Conservation (phyloP, 495 filamentous ascomycete species). For the Penicillium egyptiacum region DNA sequence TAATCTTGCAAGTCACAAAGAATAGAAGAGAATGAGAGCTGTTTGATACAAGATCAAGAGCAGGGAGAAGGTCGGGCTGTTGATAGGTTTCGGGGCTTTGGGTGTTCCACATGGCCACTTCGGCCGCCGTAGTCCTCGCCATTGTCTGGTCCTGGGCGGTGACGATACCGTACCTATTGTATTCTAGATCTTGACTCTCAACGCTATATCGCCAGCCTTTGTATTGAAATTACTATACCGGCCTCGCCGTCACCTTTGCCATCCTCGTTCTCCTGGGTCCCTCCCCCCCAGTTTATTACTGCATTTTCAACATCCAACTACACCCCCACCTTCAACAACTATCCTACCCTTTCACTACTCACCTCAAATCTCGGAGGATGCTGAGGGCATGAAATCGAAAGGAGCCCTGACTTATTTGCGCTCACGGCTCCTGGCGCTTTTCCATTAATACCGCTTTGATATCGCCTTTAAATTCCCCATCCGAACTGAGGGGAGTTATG, state of each 20-base stretch:
- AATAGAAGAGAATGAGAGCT: conserved; percentile 6
- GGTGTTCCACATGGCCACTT: conserved; percentile 27
- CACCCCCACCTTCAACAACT: conserved; percentile 15
- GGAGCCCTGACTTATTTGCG: conserved; percentile 50
- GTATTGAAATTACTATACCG: conserved; percentile 30
- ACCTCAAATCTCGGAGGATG: conserved; percentile 34
- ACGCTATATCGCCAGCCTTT: neutral
- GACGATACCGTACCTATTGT: conserved; percentile 24
- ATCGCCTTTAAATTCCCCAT: conserved; percentile 22
- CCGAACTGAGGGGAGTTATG: conserved; percentile 31
- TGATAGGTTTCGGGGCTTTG: conserved; percentile 13
- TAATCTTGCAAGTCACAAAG: neutral
- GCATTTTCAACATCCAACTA: conserved; percentile 26
- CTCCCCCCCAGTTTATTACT: conserved; percentile 24
- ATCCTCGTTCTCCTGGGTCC: conserved; percentile 21
- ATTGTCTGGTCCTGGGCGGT: conserved; percentile 14
- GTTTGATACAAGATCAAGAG: conserved; percentile 7
- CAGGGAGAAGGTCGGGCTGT: conserved; percentile 7
- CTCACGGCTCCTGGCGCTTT: conserved; percentile 47
- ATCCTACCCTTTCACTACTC: conserved; percentile 14
- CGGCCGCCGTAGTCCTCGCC: conserved; percentile 26
- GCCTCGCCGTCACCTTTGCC: conserved; percentile 24
- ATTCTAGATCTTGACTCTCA: neutral
- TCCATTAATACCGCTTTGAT: conserved; percentile 30
- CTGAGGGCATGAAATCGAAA: conserved; percentile 50